Percentiles rank a stretch among this genome's conserved stretches.
phyloP scores from a whole-genome alignment of 495 filamentous ascomycete species.

The Lasiosphaeriaceae sp. region DNA sequence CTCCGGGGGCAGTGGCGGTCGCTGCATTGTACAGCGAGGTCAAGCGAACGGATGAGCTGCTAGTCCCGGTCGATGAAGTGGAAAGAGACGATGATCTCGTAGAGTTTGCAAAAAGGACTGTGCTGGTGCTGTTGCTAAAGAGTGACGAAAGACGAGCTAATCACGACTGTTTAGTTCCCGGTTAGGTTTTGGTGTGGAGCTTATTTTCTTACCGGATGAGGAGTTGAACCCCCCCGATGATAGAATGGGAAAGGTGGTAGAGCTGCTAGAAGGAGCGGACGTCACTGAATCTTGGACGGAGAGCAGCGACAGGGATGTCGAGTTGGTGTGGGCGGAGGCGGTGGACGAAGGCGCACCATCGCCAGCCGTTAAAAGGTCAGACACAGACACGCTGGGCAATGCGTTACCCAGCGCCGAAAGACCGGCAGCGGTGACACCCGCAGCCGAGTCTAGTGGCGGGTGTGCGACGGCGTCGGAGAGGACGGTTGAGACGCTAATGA shows the following conservation, averaged over 20 bases:
- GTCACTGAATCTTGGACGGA: constrained; percentile 31
- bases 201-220: constrained; percentile 32
- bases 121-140: constrained; percentile 36
- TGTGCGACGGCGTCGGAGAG: constrained; percentile 18
- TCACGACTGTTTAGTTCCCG: background rate
- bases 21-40: constrained; percentile 9
- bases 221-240: constrained; percentile 35
- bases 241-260: constrained; percentile 40
- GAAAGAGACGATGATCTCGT: constrained; percentile 25
- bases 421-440: constrained; percentile 21
- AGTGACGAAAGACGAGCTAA: constrained; percentile 32
- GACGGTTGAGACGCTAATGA: constrained; percentile 35
- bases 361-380: constrained; percentile 9
- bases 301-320: constrained; percentile 15
- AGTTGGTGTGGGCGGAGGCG: constrained; percentile 16
- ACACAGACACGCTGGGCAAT: constrained; percentile 25
- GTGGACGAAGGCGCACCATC: constrained; percentile 27
- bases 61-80: constrained; percentile 20
- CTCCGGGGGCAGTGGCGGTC: constrained; percentile 4
- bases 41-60: constrained; percentile 9
- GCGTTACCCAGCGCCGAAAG: constrained; percentile 12
- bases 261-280: constrained; percentile 46
- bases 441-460: constrained; percentile 6
- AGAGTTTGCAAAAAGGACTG: constrained; percentile 29
- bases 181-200: background rate